Percentiles rank a stretch among this genome's conserved stretches.
These are phyloP conservation scores for Ceratocystis cubensis DNA, from an alignment of 2,329 filamentous ascomycete genomes.

Conservation along the genomic window DNA sequence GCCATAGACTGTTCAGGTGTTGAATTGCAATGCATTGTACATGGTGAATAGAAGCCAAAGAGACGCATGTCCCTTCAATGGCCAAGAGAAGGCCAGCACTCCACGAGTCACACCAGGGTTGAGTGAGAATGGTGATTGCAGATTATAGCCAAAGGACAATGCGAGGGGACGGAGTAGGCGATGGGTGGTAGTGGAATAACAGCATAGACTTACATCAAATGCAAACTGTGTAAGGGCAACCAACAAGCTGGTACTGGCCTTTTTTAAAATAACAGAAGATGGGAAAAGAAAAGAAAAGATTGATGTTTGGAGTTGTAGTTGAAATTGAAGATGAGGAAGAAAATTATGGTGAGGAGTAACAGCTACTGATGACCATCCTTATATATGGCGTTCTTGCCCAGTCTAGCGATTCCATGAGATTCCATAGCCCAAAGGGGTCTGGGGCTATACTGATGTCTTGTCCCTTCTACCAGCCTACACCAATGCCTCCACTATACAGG, in stretches of 20 bases:
- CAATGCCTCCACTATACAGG: slow-evolving; percentile 18
- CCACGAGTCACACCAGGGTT: too few relatives aligned
- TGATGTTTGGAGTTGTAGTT: background rate
- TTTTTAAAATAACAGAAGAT: slow-evolving; percentile 19
- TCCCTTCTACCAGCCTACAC: slow-evolving; percentile 17
- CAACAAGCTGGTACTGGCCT: slow-evolving; percentile 19
- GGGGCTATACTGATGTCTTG: slow-evolving; percentile 10
- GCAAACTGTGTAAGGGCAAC: slow-evolving; percentile 19
- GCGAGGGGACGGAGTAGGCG: background rate
- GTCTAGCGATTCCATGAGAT: slow-evolving; percentile 23
- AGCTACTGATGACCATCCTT: slow-evolving; percentile 9
- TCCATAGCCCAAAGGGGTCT: slow-evolving; percentile 21
- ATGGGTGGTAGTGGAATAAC: background rate
- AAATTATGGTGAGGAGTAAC: slow-evolving; percentile 16
- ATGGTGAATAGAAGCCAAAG: background rate
- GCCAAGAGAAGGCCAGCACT: too few relatives aligned
- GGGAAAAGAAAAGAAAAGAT: slow-evolving; percentile 17
- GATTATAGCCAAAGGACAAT: background rate
- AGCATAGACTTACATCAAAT: slow-evolving; percentile 22
- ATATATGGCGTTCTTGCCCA: slow-evolving; percentile 16
- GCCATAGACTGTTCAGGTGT: background rate
- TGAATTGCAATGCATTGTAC: slow-evolving; percentile 11
- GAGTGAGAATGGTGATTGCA: background rate
- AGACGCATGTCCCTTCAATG: too few relatives aligned
- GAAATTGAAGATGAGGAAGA: slow-evolving; percentile 14